Evolutionary conservation across 2,329 filamentous ascomycete species (phyloP), one percentile per base, ranked within the genome.

Genomic region (Venturia effusa): DNA sequence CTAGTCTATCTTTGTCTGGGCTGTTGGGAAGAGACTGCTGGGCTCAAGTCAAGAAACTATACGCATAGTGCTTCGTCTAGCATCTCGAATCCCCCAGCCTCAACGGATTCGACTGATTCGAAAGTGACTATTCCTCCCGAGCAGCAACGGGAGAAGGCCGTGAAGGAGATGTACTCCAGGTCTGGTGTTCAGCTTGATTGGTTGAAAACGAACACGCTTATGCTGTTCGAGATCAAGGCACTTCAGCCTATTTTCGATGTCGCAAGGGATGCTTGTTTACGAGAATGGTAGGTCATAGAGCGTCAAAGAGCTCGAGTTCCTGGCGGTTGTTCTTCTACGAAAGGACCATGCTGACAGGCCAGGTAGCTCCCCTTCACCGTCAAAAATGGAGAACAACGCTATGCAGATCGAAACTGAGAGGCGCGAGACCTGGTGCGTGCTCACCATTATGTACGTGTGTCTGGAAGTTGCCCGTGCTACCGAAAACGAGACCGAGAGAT

Each of bases 11-110:
- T 81, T 60, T 72, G 74, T 27, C 71, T 81, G 27, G 79, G 79
- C 0, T 77, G 77, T 41, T 81, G 79, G 78, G 73, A 79, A 60
- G 79, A 81, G 69, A 81, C 76, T 62, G 79, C 79, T 59, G 78
- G 79, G 7, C 64, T 64, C 4, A 37, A 61, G 30, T 51, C 30
- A n/a, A 40, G 41, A 10, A 41, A 43, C 8, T 32, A 64, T 15
- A 60, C 37, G 22, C 61, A 48, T 37, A 41, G 34, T 30, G 32
- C 40, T 32, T 45, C 39, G 32, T 51, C 61, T 24, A 45, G 32
- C 32, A 19, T 40, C 24, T 37, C 32, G 1, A 57, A 57, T 17
- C 32, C 41, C 13, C 8, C 60, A 40, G 59, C 32, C n/a, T 40
- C 34, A 7, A 11, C 59, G 17, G 51, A 27, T 22, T 40, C 11